Evolutionary conservation across 1,284 basidiomycete genomes (phyloP), one percentile per base, ranked within the genome.

Genomic region (Tilletia indica): DNA sequence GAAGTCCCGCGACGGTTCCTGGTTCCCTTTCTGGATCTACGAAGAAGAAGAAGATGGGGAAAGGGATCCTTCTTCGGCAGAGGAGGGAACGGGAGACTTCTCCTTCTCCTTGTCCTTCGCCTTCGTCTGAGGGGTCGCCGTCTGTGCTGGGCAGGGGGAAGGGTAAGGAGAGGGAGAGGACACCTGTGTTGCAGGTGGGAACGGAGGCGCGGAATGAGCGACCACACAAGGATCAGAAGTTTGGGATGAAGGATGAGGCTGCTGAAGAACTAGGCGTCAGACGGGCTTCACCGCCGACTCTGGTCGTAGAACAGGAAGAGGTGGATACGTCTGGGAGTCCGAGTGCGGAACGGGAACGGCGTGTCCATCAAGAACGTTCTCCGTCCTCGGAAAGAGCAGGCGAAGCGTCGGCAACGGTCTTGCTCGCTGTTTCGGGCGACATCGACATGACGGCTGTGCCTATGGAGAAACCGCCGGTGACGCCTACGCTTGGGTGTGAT

Each of bases 201-300:
- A 64, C 61, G n/a, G 12, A 42, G 61, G 14, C 61, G 31, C 61
- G 38, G 12, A 64, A 64, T 36, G 36, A 64, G 36, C 61, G 61
- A 19, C 61, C 61, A 14, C 61, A 64, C 34, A 64, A 64, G 61
- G 61, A 64, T 19, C 31, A 21, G 12, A 38, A 64, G 34, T 34
- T 39, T n/a, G 16, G 31, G 31, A 34, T 38, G 3, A 34, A 64
- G 36, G 31, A 38, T 16, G 16, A 19, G 61, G 42, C 42, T 45
- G 42, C 14, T 14, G 42, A 31, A 31, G 25, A 31, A 31, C 25
- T 31, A 31, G 25, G 25, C 25, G 25, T 31, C 25, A 31, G 25
- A 31, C 25, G 25, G 25, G 25, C 25, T 31, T 31, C 25, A 31
- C 25, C 21, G 51, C 51, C 51, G 1, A 12, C 4, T 11, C 51